Percentiles rank a stretch among this genome's conserved stretches.
phyloP scores from a whole-genome alignment of 495 filamentous ascomycete species.

The Neurospora sp. region DNA sequence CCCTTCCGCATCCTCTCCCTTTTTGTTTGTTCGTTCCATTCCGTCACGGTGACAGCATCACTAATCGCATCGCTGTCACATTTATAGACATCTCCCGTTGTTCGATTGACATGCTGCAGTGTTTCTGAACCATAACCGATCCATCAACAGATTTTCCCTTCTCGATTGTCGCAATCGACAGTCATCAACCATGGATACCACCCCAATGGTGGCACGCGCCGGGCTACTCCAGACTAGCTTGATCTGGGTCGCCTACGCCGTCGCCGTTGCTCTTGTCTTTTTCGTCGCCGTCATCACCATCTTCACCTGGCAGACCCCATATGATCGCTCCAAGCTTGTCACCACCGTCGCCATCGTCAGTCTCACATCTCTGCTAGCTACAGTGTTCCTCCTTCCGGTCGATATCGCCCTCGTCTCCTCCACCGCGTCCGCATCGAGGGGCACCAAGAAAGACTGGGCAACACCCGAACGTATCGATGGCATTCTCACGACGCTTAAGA shows the following conservation, averaged over 20 bases:
- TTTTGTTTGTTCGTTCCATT: neutral
- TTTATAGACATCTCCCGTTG: neutral
- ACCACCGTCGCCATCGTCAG: constrained; percentile 77
- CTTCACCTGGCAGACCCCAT: constrained; percentile 75
- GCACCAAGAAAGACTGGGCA: constrained; percentile 90
- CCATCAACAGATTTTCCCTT: neutral
- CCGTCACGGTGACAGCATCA: neutral
- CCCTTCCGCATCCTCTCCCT: neutral
- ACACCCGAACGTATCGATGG: constrained; percentile 63
- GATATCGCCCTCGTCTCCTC: constrained; percentile 92
- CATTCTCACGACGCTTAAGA: constrained; percentile 68
- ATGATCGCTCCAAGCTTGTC: constrained; percentile 72
- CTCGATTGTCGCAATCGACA: neutral
- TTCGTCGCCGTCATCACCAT: constrained; percentile 70
- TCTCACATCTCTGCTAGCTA: constrained; percentile 78
- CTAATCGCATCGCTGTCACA: too few species aligned
- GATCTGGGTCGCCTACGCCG: constrained; percentile 86
- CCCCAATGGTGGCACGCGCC: constrained; percentile 43
- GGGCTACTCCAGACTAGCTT: constrained; percentile 68
- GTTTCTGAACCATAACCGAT: neutral
- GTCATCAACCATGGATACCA: neutral
- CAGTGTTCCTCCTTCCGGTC: constrained; percentile 83
- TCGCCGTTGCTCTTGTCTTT: constrained; percentile 61
- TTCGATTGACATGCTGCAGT: neutral
- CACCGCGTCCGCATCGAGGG: constrained; percentile 63